Evolutionary conservation across 768 basidiomycete genomes (phyloP).

Genomic region (Dioszegia crocea): DNA sequence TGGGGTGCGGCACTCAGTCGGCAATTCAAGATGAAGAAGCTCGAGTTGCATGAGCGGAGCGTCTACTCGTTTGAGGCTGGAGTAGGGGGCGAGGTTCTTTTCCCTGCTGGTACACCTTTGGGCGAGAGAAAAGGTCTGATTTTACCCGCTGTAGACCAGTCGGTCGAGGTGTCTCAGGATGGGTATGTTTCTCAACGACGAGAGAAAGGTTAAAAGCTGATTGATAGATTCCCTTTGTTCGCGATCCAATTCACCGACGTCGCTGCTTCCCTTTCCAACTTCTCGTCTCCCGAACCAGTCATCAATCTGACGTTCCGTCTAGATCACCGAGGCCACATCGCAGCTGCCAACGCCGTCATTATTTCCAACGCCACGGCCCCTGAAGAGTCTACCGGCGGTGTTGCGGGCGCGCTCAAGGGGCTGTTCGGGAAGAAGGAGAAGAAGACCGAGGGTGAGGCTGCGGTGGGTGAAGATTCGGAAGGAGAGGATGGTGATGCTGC

Average conservation of each 20-base stretch:
- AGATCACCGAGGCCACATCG: slow-evolving; percentile 80
- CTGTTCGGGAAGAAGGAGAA: slow-evolving; percentile 64
- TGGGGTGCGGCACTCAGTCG: slow-evolving; percentile 82
- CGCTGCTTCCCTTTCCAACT: slow-evolving; percentile 69
- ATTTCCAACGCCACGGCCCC: slow-evolving; percentile 53
- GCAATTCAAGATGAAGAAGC: slow-evolving; percentile 92
- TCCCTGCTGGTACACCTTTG: slow-evolving; percentile 69
- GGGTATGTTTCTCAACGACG: slow-evolving; percentile 9
- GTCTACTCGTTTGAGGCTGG: slow-evolving; percentile 30
- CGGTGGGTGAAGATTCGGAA: slow-evolving; percentile 12
- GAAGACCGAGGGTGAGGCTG: slow-evolving; percentile 26
- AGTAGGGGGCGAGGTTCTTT: slow-evolving; percentile 61
- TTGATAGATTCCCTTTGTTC: slow-evolving; percentile 53
- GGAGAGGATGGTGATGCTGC: slow-evolving; percentile 31
- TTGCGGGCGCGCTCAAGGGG: slow-evolving; percentile 75
- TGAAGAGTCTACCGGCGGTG: slow-evolving; percentile 56
- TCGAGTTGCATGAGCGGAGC: slow-evolving; percentile 72
- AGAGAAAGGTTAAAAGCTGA: background rate
- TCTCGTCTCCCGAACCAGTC: slow-evolving; percentile 78
- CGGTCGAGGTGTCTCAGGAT: slow-evolving; percentile 57
- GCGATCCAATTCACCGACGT: slow-evolving; percentile 71
- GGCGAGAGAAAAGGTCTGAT: slow-evolving; percentile 81
- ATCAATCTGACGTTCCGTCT: slow-evolving; percentile 78
- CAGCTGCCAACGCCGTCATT: slow-evolving; percentile 71
- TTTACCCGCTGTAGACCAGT: slow-evolving; percentile 77